Conservation (phyloP, 306 rosid species). For the Cucurbita pepo region DNA sequence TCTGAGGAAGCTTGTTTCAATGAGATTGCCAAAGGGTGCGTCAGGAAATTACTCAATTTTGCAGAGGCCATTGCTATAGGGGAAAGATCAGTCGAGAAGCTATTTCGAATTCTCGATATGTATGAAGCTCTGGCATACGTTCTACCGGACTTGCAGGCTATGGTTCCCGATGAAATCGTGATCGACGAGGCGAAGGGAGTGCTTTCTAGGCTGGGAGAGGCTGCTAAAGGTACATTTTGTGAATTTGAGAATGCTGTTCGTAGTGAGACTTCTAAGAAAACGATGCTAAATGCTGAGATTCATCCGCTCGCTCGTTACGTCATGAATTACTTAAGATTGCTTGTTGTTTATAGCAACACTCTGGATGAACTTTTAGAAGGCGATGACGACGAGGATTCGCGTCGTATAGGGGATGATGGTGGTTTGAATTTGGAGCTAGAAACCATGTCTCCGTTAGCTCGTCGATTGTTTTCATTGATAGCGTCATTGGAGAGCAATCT, state of each 20-base stretch:
- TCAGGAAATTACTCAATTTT: conserved; percentile 70
- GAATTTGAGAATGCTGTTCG: conserved; percentile 88
- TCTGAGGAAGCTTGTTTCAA: conserved; percentile 56
- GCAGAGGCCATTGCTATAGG: conserved; percentile 79
- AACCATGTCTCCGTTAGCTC: conserved; percentile 48
- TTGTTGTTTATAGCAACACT: conserved; percentile 63
- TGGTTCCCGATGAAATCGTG: conserved; percentile 48
- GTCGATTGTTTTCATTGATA: conserved; percentile 38
- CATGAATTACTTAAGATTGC: conserved; percentile 76
- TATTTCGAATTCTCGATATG: conserved; percentile 89
- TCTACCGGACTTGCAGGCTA: conserved; percentile 38
- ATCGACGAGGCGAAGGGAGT: conserved; percentile 54
- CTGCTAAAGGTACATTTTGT: conserved; percentile 67
- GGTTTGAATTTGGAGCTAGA: conserved; percentile 30
- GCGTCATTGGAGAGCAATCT: conserved; percentile 61
- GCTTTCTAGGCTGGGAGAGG: conserved; percentile 52
- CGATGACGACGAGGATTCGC: conserved; percentile 36
- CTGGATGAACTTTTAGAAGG: conserved; percentile 47
- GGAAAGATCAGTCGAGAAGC: conserved; percentile 68
- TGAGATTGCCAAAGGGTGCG: conserved; percentile 69
- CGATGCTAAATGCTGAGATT: conserved; percentile 63
- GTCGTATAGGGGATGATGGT: conserved; percentile 25
- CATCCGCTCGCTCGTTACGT: conserved; percentile 89
- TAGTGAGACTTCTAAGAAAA: conserved; percentile 64
- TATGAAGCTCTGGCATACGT: conserved; percentile 59